Evolutionary conservation across 495 filamentous ascomycete species (phyloP).

Genomic region (Penicillium dipodomyicola): DNA sequence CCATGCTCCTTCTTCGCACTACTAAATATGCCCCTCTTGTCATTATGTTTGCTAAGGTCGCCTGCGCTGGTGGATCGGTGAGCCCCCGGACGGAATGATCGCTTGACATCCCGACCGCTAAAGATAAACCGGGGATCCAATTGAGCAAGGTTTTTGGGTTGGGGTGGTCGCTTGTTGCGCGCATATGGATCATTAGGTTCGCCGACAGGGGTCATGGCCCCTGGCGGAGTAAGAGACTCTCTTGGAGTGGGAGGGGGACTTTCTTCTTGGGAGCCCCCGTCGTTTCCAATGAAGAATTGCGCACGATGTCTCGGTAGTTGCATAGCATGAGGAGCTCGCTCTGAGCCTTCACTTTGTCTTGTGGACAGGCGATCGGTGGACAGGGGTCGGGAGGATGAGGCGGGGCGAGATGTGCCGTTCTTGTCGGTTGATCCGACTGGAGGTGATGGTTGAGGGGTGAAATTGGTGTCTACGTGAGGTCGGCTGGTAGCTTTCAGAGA

Average conservation of each 20-base stretch:
- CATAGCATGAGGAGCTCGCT: conserved; percentile 36
- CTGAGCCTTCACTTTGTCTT: conserved; percentile 37
- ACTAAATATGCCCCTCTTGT: conserved; percentile 49
- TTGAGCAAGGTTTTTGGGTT: conserved; percentile 61
- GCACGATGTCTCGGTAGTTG: conserved; percentile 58
- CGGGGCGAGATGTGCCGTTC: conserved; percentile 31
- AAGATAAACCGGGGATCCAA: conserved; percentile 90
- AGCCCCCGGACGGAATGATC: conserved; percentile 36
- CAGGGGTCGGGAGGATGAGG: conserved; percentile 44
- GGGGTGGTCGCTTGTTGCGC: conserved; percentile 72
- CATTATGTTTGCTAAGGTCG: conserved; percentile 43
- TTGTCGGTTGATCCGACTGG: conserved; percentile 34
- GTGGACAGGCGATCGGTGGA: conserved; percentile 44
- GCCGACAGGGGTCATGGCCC: conserved; percentile 73
- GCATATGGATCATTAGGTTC: conserved; percentile 89
- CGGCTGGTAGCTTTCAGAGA: conserved; percentile 34
- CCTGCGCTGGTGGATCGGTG: conserved; percentile 48
- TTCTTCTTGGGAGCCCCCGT: conserved; percentile 49
- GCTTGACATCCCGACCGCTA: conserved; percentile 54
- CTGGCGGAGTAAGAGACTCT: conserved; percentile 56
- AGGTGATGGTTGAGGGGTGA: conserved; percentile 50
- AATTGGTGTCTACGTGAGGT: conserved; percentile 63
- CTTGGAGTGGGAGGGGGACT: conserved; percentile 57
- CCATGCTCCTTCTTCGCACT: conserved; percentile 43
- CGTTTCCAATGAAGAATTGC: conserved; percentile 72